phyloP scores from a whole-genome alignment of 306 rosid species.

The Mucuna pruriens region DNA sequence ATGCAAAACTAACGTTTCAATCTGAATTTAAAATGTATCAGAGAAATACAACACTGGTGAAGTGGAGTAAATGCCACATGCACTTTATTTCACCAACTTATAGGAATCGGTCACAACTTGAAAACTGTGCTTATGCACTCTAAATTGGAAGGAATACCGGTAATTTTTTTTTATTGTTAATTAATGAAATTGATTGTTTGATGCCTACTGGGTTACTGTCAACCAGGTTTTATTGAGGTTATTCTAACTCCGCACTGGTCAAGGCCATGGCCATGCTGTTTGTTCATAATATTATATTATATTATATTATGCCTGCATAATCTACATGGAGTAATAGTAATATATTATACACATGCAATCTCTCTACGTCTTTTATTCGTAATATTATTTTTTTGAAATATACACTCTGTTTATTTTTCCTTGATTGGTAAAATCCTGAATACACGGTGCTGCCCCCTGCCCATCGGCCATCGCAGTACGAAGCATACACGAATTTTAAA shows the following conservation, averaged over 20 bases:
- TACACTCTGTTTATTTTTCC: not conserved
- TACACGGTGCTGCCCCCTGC: no score
- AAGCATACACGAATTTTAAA: not conserved
- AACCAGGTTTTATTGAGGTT: conserved; percentile 36
- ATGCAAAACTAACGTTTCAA: conserved; percentile 49
- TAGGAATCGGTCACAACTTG: conserved; percentile 45
- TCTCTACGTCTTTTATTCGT: not conserved
- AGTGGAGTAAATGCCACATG: conserved; percentile 49
- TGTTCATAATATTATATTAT: conserved; percentile 37
- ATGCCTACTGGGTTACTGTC: conserved; percentile 14
- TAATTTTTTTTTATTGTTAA: conserved; percentile 48
- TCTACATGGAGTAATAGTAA: conserved; percentile 18
- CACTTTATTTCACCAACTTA: conserved; percentile 45
- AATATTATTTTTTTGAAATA: not conserved
- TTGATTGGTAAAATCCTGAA: not conserved
- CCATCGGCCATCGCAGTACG: not conserved
- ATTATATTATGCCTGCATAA: conserved; percentile 21
- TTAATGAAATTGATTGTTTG: conserved; percentile 50
- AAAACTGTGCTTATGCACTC: conserved; percentile 53
- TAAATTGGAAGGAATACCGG: conserved; percentile 47
- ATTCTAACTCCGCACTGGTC: conserved; percentile 30
- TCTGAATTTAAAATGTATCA: conserved; percentile 51
- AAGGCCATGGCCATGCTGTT: not conserved
- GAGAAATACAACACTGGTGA: conserved; percentile 46
- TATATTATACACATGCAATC: conserved; percentile 16